Conservation (phyloP, 176 grass and related monocot species). For the Bothriochloa decipiens region DNA sequence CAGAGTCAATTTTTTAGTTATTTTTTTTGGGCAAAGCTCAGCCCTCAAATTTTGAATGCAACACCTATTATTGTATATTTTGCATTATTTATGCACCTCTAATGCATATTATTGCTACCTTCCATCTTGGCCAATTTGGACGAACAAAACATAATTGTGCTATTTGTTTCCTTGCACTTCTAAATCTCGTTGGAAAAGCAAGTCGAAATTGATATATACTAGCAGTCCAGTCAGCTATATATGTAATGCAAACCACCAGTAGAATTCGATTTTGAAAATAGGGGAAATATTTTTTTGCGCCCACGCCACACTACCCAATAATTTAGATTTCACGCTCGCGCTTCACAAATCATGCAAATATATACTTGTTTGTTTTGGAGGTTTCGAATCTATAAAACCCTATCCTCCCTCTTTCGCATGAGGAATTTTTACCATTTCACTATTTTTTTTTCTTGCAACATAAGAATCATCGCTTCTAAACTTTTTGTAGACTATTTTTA, state of each 20-base stretch:
- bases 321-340: no score
- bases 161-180: neutral
- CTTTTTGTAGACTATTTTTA: neutral
- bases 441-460: neutral
- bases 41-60: neutral
- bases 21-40: neutral
- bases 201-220: no score
- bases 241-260: neutral
- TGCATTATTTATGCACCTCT: neutral
- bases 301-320: neutral
- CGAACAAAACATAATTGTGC: neutral
- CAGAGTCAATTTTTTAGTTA: neutral
- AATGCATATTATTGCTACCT: neutral
- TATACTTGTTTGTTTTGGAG: no score
- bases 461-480: neutral
- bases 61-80: neutral
- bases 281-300: neutral
- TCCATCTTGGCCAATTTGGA: neutral
- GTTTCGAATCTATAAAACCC: neutral
- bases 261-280: neutral
- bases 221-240: no score
- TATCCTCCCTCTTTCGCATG: neutral
- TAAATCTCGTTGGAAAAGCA: neutral
- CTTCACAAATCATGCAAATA: no score
- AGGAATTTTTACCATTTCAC: neutral